phyloP scores from a whole-genome alignment of 2,329 filamentous ascomycete genomes.

The Pseudogymnoascus sp. region DNA sequence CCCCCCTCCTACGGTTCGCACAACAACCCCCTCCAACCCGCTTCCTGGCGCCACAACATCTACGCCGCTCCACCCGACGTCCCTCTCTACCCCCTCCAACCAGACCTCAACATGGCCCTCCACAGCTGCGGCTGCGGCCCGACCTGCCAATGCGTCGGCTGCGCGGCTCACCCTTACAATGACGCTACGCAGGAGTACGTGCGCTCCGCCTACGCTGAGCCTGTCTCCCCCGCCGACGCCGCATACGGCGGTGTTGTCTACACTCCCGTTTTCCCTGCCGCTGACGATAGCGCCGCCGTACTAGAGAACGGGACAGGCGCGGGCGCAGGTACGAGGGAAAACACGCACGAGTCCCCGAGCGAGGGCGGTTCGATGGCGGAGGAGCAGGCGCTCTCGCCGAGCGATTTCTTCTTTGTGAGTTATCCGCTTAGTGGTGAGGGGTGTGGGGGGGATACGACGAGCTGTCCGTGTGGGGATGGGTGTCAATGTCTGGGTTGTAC shows the following conservation, averaged over 20 bases:
- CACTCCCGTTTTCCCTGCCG: constrained; percentile 20
- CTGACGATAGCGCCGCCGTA: constrained; percentile 38
- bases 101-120: constrained; percentile 27
- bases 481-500: constrained; percentile 50
- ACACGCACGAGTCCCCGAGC: neutral
- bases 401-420: constrained; percentile 53
- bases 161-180: constrained; percentile 60
- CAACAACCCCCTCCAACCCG: constrained; percentile 46
- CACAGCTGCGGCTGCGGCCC: constrained; percentile 57
- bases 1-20: constrained; percentile 47
- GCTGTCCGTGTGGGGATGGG: constrained; percentile 51
- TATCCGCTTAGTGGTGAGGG: constrained; percentile 39
- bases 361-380: constrained; percentile 26
- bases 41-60: constrained; percentile 42
- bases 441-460: constrained; percentile 42
- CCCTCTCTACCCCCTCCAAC: constrained; percentile 13
- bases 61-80: constrained; percentile 27
- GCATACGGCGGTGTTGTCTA: constrained; percentile 21
- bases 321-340: too few species aligned
- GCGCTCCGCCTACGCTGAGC: constrained; percentile 35
- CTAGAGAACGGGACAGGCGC: constrained; percentile 31
- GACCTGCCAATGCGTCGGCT: constrained; percentile 59
- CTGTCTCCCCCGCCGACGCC: constrained; percentile 21
- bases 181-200: constrained; percentile 50
- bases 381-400: constrained; percentile 39